A percentile compares a stretch with the other conserved stretches of the same genome.
Conservation (phyloP, 2,329 filamentous ascomycete genomes). For the Aspergillus unguis region DNA sequence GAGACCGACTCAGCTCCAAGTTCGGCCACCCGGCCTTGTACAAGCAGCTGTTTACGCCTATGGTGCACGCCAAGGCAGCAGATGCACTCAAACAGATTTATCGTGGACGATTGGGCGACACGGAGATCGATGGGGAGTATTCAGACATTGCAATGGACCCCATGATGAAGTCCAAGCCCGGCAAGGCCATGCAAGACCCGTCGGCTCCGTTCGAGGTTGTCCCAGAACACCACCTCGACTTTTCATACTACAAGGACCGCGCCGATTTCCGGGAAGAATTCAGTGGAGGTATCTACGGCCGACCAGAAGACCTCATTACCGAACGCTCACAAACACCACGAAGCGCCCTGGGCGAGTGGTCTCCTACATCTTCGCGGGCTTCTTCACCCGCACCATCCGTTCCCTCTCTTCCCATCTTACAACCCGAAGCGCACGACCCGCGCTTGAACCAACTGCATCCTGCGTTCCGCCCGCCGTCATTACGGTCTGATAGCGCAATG, state of each 20-base stretch:
- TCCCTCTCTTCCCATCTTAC: constrained; percentile 25
- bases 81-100: constrained; percentile 84
- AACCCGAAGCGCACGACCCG: constrained; percentile 26
- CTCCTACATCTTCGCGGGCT: constrained; percentile 39
- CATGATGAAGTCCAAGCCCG: constrained; percentile 64
- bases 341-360: constrained; percentile 36
- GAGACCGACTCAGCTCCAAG: constrained; percentile 66
- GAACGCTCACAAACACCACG: constrained; percentile 45
- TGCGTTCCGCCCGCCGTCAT: constrained; percentile 34
- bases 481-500: constrained; percentile 24
- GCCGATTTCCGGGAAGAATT: constrained; percentile 84
- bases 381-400: constrained; percentile 41
- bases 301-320: constrained; percentile 44
- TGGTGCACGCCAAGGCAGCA: constrained; percentile 89
- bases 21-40: constrained; percentile 93
- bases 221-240: constrained; percentile 79
- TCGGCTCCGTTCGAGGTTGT: constrained; percentile 85
- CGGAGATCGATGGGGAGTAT: constrained; percentile 46
- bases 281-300: constrained; percentile 63
- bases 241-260: constrained; percentile 86
- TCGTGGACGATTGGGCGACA: constrained; percentile 67
- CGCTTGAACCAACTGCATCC: constrained; percentile 31
- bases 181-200: constrained; percentile 44
- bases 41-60: constrained; percentile 83
- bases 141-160: constrained; percentile 76